Evolutionary conservation across 2,329 filamentous ascomycete species (phyloP).

Genomic region (Penicillium corylophilum): DNA sequence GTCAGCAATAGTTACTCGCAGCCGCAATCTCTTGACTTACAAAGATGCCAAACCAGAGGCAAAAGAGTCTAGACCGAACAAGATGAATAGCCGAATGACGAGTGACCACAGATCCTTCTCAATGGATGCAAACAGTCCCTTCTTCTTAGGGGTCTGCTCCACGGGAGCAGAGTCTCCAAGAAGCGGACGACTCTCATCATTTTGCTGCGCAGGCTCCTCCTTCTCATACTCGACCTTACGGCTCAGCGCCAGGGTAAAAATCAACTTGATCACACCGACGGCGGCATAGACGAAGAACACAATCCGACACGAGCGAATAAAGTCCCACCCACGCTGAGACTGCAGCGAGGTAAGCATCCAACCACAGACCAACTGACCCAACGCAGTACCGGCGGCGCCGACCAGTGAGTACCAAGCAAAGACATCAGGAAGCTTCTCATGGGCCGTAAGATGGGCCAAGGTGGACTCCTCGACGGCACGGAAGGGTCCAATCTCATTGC

Average conservation of each 20-base stretch:
- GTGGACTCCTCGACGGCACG: constrained; percentile 66
- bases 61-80: constrained; percentile 69
- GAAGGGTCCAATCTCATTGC: constrained; percentile 67
- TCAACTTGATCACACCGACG: constrained; percentile 58
- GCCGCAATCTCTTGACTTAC: constrained; percentile 39
- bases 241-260: constrained; percentile 53
- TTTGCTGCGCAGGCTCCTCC: constrained; percentile 23
- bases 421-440: constrained; percentile 59
- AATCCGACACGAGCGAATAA: constrained; percentile 51
- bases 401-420: constrained; percentile 60
- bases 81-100: constrained; percentile 57
- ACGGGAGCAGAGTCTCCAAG: constrained; percentile 18
- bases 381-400: constrained; percentile 60
- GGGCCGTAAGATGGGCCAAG: constrained; percentile 59
- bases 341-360: constrained; percentile 58
- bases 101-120: constrained; percentile 45
- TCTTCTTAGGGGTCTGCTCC: constrained; percentile 24
- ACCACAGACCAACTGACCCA: constrained; percentile 60
- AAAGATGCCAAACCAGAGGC: constrained; percentile 68
- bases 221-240: constrained; percentile 46
- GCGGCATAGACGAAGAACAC: constrained; percentile 60
- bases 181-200: constrained; percentile 39
- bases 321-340: constrained; percentile 43
- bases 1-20: not conserved
- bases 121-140: constrained; percentile 56